A percentile compares a stretch with the other conserved stretches of the same genome.
Conservation (phyloP, 2,329 filamentous ascomycete species). For the Cercospora brassicicola region DNA sequence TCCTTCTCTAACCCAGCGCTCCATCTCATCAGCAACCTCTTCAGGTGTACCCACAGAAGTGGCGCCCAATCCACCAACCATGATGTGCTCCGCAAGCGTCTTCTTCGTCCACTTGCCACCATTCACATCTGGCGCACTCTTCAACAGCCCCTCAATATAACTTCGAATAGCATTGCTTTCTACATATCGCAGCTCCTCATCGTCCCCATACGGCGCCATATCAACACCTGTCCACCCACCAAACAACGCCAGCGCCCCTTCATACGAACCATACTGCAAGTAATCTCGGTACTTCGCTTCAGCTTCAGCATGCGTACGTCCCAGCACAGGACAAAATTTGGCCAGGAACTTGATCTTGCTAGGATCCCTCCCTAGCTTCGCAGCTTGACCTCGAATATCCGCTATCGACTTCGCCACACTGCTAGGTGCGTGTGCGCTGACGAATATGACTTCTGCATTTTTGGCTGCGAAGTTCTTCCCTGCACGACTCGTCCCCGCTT, state of each 20-base stretch:
- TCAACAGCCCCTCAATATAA: conserved; percentile 57
- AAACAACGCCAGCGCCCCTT: conserved; percentile 69
- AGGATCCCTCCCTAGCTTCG: conserved; percentile 58
- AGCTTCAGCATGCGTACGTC: conserved; percentile 65
- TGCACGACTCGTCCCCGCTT: conserved; percentile 67
- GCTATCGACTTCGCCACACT: conserved; percentile 63
- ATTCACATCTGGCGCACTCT: conserved; percentile 58
- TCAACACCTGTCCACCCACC: conserved; percentile 74
- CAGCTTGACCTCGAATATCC: conserved; percentile 61
- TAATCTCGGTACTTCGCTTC: conserved; percentile 63
- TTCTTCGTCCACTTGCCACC: conserved; percentile 68
- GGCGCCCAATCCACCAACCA: conserved; percentile 66
- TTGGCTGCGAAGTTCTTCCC: conserved; percentile 68
- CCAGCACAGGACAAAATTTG: conserved; percentile 65
- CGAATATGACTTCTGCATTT: conserved; percentile 71
- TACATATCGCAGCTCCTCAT: conserved; percentile 63
- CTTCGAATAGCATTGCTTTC: conserved; percentile 62
- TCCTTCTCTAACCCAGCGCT: conserved; percentile 66
- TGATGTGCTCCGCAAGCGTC: conserved; percentile 67
- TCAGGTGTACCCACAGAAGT: conserved; percentile 64
- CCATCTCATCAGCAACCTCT: conserved; percentile 66
- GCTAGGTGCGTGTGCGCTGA: conserved; percentile 63
- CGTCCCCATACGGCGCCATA: conserved; percentile 60
- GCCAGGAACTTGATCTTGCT: conserved; percentile 66
- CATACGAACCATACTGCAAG: conserved; percentile 60